Evolutionary conservation across 148 eudicot genomes (phyloP).

Genomic region (Silene conica): DNA sequence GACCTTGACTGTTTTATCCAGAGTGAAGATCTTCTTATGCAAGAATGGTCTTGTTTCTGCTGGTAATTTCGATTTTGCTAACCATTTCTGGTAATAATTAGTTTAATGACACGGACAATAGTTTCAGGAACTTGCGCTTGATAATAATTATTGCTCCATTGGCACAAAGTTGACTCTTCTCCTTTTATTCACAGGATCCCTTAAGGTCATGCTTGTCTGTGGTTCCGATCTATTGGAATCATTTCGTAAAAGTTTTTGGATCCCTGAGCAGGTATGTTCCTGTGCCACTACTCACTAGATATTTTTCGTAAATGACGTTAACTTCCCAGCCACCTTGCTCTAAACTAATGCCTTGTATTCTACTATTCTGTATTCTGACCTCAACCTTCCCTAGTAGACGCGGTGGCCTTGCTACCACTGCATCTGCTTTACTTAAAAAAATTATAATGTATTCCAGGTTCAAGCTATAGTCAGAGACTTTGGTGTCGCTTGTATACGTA

Average conservation of each 20-base stretch:
- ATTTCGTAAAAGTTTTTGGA: slow-evolving; percentile 70
- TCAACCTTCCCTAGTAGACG: neutral
- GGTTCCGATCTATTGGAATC: slow-evolving; percentile 95
- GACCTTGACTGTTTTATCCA: slow-evolving; percentile 71
- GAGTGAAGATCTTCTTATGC: slow-evolving; percentile 51
- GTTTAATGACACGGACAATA: neutral
- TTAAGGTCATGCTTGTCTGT: slow-evolving; percentile 84
- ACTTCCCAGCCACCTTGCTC: neutral
- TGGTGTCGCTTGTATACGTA: slow-evolving; percentile 82
- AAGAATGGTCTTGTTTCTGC: slow-evolving; percentile 36
- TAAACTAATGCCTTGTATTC: neutral
- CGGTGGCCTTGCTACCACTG: neutral
- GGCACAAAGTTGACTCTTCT: neutral
- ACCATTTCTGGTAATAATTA: slow-evolving; percentile 13
- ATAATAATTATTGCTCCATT: neutral
- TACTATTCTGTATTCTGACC: too few relatives aligned
- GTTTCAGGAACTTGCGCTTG: neutral
- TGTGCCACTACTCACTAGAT: neutral
- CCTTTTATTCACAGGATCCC: slow-evolving; percentile 37
- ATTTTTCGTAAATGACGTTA: neutral
- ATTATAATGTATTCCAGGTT: slow-evolving; percentile 40
- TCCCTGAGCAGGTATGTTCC: slow-evolving; percentile 70
- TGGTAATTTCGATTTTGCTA: slow-evolving; percentile 31
- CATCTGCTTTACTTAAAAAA: neutral
- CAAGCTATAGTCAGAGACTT: slow-evolving; percentile 70